Evolutionary conservation across 768 basidiomycete species (phyloP).

Genomic region (Suillus lakei): DNA sequence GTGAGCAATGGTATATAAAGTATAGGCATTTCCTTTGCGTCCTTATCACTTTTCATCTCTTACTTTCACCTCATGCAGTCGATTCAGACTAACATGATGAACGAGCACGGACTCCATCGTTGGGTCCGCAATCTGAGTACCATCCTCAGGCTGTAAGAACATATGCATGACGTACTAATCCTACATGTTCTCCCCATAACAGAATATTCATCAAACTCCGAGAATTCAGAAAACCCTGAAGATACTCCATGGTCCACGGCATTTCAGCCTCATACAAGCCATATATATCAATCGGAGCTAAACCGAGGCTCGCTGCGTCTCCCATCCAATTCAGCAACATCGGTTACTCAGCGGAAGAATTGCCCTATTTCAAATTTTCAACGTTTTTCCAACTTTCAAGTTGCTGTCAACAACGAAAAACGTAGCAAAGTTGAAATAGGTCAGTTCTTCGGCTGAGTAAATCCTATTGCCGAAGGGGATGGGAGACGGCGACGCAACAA

Average conservation of each 20-base stretch:
- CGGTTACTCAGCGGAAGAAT: too few relatives aligned
- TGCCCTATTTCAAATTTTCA: too few relatives aligned
- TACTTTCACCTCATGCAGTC: neutral
- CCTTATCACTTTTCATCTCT: neutral
- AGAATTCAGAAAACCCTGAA: neutral
- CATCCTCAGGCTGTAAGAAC: neutral
- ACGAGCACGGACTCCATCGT: neutral
- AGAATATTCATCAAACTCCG: neutral
- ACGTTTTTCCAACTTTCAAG: too few relatives aligned
- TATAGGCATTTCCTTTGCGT: neutral
- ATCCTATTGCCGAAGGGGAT: too few relatives aligned
- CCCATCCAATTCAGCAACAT: neutral
- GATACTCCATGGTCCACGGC: slow-evolving; percentile 19
- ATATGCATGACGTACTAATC: neutral
- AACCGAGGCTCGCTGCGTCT: neutral
- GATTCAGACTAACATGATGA: neutral
- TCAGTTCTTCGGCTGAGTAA: too few relatives aligned
- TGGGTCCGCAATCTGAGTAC: neutral
- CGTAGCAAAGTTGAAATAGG: too few relatives aligned
- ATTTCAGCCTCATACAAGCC: slow-evolving; percentile 19
- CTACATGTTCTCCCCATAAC: slow-evolving; percentile 9
- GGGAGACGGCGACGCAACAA: too few relatives aligned
- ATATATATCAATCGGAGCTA: neutral
- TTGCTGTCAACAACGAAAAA: too few relatives aligned
- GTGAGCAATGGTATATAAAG: neutral